Percentiles rank a stretch among this genome's conserved stretches.
phyloP scores from a whole-genome alignment of 371 early-diverging fungal species.

The Actinomucor elegans region DNA sequence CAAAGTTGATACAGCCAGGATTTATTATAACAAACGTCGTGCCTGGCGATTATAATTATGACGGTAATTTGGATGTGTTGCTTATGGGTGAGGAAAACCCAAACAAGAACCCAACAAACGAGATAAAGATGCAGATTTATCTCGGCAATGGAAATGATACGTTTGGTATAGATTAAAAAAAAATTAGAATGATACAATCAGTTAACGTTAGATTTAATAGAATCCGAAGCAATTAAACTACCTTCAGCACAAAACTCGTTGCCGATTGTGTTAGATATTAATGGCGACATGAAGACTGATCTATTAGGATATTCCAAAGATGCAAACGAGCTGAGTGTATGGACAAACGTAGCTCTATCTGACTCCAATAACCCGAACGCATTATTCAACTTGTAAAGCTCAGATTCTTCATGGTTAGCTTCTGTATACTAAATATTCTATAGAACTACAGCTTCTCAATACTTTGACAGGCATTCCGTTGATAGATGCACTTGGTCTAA shows the following conservation, averaged over 20 bases:
- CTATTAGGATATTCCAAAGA: constrained; percentile 71
- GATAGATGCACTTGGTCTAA: constrained; percentile 65
- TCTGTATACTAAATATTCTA: background rate
- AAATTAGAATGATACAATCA: background rate
- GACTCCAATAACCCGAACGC: constrained; percentile 15
- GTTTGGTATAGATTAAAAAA: constrained; percentile 49
- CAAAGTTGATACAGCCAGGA: constrained; percentile 17
- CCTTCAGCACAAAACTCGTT: constrained; percentile 60
- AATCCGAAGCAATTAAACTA: constrained; percentile 40
- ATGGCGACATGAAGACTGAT: constrained; percentile 78
- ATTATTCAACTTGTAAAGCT: constrained; percentile 34
- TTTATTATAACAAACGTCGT: constrained; percentile 74
- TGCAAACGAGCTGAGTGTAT: constrained; percentile 45
- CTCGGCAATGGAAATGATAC: constrained; percentile 67
- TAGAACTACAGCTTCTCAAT: constrained; percentile 31
- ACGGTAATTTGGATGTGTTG: constrained; percentile 83
- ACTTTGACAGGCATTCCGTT: constrained; percentile 22
- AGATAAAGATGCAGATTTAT: constrained; percentile 68
- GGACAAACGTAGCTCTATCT: constrained; percentile 49
- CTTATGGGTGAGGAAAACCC: constrained; percentile 62
- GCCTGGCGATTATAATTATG: constrained; percentile 85
- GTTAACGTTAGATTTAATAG: constrained; percentile 14
- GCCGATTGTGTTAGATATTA: constrained; percentile 81
- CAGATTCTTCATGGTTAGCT: background rate
- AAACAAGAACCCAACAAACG: constrained; percentile 32